A percentile compares a stretch with the other conserved stretches of the same genome.
Conservation (phyloP, 257 asterid species). For the Solanum ossicruentum region DNA sequence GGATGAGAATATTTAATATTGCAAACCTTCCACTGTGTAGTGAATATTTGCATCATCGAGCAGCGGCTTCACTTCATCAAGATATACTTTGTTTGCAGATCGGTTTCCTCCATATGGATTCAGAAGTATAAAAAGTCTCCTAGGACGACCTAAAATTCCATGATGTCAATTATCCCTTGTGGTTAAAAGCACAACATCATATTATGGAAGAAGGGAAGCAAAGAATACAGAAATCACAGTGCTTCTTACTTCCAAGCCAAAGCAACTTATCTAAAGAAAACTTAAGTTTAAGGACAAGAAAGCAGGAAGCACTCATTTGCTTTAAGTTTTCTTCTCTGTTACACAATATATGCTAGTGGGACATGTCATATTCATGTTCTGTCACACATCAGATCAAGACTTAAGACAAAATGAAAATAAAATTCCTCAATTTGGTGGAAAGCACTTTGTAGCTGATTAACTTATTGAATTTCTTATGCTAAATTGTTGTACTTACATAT, state of each 20-base stretch:
- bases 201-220: not conserved
- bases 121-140: constrained; percentile 59
- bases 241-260: not conserved
- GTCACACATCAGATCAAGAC: not conserved
- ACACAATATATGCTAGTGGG: not conserved
- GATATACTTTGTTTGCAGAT: constrained; percentile 58
- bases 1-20: not conserved
- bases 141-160: constrained; percentile 65
- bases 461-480: not conserved
- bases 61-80: constrained; percentile 63
- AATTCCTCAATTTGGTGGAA: not conserved
- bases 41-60: constrained; percentile 80
- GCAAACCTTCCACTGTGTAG: constrained; percentile 51
- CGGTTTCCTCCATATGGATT: constrained; percentile 91
- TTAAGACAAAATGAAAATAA: not conserved
- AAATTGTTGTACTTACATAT: not conserved
- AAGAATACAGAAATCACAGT: not conserved
- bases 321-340: not conserved
- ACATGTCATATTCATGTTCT: not conserved
- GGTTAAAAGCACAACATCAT: not conserved
- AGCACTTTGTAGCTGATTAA: not conserved
- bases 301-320: not conserved
- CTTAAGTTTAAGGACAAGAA: not conserved
- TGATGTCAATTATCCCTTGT: not conserved
- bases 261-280: not conserved